Base-by-base conservation (phyloP, 208 protist species). In the Leishmania braziliensis region DNA sequence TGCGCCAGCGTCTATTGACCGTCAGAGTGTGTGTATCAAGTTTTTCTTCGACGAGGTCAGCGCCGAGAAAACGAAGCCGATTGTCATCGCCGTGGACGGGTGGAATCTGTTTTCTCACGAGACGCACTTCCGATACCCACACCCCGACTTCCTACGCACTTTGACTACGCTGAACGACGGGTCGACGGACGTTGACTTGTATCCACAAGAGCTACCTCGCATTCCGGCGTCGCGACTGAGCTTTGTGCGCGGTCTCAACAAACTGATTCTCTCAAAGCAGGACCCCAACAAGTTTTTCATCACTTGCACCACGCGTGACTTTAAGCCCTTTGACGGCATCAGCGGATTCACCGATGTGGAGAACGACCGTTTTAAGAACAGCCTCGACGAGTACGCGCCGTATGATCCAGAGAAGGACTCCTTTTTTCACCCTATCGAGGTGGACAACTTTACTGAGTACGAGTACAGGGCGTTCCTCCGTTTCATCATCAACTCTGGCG, bases 201-300 rank as follows among this genome's bases (percentile, higher is more conserved):
- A 97, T 69, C 93, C 93, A 12, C 93, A 98, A 79, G 94, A 98
- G 80, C 60, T 98, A 48, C 95, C 95, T 18, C 89, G 94, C 26
- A 98, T 98, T 71, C 95, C 94, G 9, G 90, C 94, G 6, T 92
- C 95, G 58, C 92, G 95, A 16, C 88, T 98, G 43, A 95, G 93
- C 79, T 96, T 98, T 77, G 94, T 96, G 60, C 93, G 95, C 50
- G 93, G 93, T 1, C 85, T 98, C 39, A 98, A 97, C 87, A 90
- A 93, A 65, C 93, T 98, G 79, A 91, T 98, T 74, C 81, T 98
- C 9, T 91, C 92, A 12, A 84, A 78, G 51, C 82, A 91, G 58
- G 88, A 98, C 50, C 86, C 94, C 8, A 98, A 98, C 84, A 97
- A 98, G 81, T 95, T 96, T 63, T 96, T 98, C 75, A 91, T 98